Evolutionary conservation across 768 basidiomycete genomes (phyloP).

Genomic region (Saitozyma sp.): DNA sequence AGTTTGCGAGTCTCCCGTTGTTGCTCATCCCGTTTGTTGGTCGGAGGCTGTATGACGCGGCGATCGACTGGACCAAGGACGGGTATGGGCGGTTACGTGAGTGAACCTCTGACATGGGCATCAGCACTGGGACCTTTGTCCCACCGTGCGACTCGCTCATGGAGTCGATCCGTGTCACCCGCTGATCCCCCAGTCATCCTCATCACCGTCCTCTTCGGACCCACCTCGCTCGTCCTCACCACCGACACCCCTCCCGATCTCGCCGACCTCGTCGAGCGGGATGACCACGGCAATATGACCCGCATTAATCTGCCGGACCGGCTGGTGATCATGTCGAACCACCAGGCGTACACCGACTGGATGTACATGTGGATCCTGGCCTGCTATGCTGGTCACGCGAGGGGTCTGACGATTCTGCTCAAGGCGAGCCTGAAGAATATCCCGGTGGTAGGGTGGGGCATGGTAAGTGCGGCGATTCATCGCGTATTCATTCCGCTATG

Average conservation of each 20-base stretch:
- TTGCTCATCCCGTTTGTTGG: constrained; percentile 63
- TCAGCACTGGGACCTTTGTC: neutral
- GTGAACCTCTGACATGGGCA: constrained; percentile 4
- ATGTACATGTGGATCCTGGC: constrained; percentile 67
- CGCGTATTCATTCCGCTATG: neutral
- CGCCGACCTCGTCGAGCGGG: constrained; percentile 61
- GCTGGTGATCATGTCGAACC: constrained; percentile 84
- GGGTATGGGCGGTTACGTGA: constrained; percentile 70
- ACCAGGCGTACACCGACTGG: constrained; percentile 61
- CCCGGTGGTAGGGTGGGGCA: constrained; percentile 84
- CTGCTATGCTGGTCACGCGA: constrained; percentile 37
- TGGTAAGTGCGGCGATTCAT: constrained; percentile 36
- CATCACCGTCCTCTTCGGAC: constrained; percentile 42
- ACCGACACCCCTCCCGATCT: constrained; percentile 44
- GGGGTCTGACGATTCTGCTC: constrained; percentile 86
- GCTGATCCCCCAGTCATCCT: constrained; percentile 37
- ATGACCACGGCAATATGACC: constrained; percentile 61
- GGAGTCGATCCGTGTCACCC: no score
- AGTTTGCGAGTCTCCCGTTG: constrained; percentile 70
- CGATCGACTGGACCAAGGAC: constrained; percentile 78
- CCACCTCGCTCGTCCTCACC: constrained; percentile 43
- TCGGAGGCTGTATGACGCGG: constrained; percentile 64
- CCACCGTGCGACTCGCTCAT: no score
- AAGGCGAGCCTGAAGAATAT: constrained; percentile 87
- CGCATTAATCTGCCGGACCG: constrained; percentile 73